Base-by-base conservation (phyloP, 441 rosid genomes). In the Eruca vesicaria region DNA sequence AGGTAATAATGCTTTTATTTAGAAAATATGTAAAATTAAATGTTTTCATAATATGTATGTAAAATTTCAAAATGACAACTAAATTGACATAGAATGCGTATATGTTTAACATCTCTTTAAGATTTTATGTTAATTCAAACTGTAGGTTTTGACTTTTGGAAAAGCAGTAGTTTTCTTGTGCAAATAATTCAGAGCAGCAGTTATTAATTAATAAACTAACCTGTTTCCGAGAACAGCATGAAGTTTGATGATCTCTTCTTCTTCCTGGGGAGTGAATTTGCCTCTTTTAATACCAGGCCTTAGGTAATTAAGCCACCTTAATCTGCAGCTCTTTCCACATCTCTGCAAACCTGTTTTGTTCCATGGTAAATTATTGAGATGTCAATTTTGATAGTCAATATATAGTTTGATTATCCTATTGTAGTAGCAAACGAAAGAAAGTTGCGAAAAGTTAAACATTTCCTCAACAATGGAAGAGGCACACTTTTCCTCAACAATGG, bases 261-360 rank as follows among this genome's bases (percentile, higher is more conserved):
- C 88, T 70, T 86, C 92, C 12, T 80, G 74, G 62, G 48, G 76
- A 77, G 77, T 83, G 84, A 87, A 87, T 70, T 83, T 80, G 33
- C 88, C 89, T 75, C 83, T 82, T 72, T 79, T 84, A 18, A 87
- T 80, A 28, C 83, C 91, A 26, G 91, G 89, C 68, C 86, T 75
- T 33, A 87, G 82, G 63, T 85, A 87, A 64, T 87, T 87, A 18
- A 79, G 78, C 91, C 89, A 87, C 65, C 91, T 84, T 58, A 87
- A 74, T 65, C 88, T 76, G 60, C 91, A 87, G 70, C 89, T 86
- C 74, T 86, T 84, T 20, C 89, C 87, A 61, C 88, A 80, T 68
- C 92, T 82, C 52, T 71, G 75, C 62, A 88, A 82, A 73, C 85
- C 92, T 71, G 68, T 32, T 53, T 53, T 63, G 3, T 23, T 23